Evolutionary conservation across 139 green algal species (phyloP), one percentile per base, ranked within the genome.

Genomic region (Desmodesmus armatus): DNA sequence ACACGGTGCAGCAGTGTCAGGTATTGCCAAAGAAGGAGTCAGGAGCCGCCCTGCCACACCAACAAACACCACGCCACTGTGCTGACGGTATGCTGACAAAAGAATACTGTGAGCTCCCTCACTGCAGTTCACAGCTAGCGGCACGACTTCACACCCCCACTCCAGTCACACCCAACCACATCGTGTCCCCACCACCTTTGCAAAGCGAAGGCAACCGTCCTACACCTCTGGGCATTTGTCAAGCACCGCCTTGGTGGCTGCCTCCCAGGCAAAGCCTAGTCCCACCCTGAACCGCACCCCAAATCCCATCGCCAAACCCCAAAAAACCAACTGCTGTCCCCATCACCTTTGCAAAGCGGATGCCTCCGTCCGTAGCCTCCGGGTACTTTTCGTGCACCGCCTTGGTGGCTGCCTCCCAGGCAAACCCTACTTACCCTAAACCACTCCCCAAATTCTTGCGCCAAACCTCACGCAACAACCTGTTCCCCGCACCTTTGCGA

Each of bases 191-290:
- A n/a, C n/a, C n/a, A 98, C 96, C 93, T 99, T 99, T 40, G 92
- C 97, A 75, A 98, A 91, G 6, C 96, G 91, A 63, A 99, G 96
- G 51, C 95, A 89, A 2, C 94, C 93, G 71, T 99, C 95, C 7
- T 25, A 31, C 0, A 47, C 87, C 77, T 99, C 93, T 0, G 96
- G 94, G 84, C 98, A 98, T 83, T 95, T 96, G 49, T 92, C 89
- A 77, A 98, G 94, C 44, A 99, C 89, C 70, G 94, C 90, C 69
- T 96, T 92, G 3, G 95, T 96, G 21, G 94, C 95, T 1, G 93
- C 94, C 88, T 99, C 97, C 96, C 96, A 99, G 7, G 95, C 96
- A n/a, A n/a, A n/a, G n/a, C n/a, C n/a, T n/a, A n/a, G n/a, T n/a
- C n/a, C n/a, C n/a, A n/a, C n/a, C n/a, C n/a, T n/a, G n/a, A n/a